These are phyloP conservation scores for Verticillium zaregamsianum DNA, from an alignment of 2,329 filamentous ascomycete species.

Conservation along the genomic window DNA sequence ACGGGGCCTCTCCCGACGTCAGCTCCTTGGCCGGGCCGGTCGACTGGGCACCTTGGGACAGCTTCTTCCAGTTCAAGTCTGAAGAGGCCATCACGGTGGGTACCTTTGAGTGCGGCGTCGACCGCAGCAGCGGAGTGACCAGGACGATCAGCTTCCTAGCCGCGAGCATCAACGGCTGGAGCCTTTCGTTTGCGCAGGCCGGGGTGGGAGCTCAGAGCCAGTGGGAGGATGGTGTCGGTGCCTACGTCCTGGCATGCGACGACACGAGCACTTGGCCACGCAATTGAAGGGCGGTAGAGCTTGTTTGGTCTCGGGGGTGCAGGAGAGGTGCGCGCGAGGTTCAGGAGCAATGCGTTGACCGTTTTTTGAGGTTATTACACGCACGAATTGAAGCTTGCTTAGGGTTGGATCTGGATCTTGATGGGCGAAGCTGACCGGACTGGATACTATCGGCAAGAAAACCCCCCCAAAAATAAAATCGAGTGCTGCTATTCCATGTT, in stretches of 20 bases:
- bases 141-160: conserved; percentile 1
- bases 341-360: no score
- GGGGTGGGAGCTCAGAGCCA: background rate
- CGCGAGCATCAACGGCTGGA: background rate
- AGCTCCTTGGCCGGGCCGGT: background rate
- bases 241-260: conserved; percentile 1
- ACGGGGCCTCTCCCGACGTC: background rate
- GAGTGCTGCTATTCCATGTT: background rate
- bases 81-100: background rate
- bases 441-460: background rate
- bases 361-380: no score
- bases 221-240: background rate
- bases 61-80: background rate
- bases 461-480: background rate
- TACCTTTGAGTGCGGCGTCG: background rate
- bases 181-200: background rate
- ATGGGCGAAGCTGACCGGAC: no score
- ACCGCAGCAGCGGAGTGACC: background rate
- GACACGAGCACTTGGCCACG: background rate
- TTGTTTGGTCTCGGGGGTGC: background rate
- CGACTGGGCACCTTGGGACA: background rate
- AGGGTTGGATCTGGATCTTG: no score
- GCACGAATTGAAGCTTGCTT: no score
- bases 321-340: no score
- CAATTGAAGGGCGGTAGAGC: background rate